Evolutionary conservation across 1,139 yeast genomes (phyloP), one percentile per base, ranked within the genome.

Genomic region (Pichia sorboxylosa): DNA sequence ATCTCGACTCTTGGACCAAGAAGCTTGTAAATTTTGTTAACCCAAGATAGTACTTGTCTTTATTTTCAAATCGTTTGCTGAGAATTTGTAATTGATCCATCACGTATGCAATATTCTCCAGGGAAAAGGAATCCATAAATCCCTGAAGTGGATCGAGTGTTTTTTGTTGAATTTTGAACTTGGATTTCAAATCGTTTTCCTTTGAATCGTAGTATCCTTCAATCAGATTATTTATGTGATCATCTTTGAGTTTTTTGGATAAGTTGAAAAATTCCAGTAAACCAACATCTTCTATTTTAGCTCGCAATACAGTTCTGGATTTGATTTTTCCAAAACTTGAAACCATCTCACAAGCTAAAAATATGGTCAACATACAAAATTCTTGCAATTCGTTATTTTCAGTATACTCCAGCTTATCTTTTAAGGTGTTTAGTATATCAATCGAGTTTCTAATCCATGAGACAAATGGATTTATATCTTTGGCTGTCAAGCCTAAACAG

Each of bases 351-450:
- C 66, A 63, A 5, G 68, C 46, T 30, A 70, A 48, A 29, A 69
- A 59, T 13, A 69, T 48, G 0, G 73, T 61, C 2, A 69, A 58
- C 32, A 69, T 53, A 0, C 61, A 52, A 39, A 69, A 70, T 34
- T 67, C 64, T 26, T 42, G 37, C 4, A 47, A 28, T n/a, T n/a
- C n/a, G n/a, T n/a, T n/a, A n/a, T n/a, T n/a, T n/a, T n/a, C n/a
- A n/a, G n/a, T n/a, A n/a, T n/a, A n/a, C n/a, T n/a, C n/a, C n/a
- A n/a, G n/a, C n/a, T n/a, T n/a, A n/a, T n/a, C n/a, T n/a, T n/a
- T n/a, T 10, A 13, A 24, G 7, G 6, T 26, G n/a, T 25, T 20
- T 3, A 42, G 17, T n/a, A 40, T 17, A 15, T 41, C 44, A 11
- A 44, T 31, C 21, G 44, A 44, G 27, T 38, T 27, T 18, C 31